Evolutionary conservation across 2,329 filamentous ascomycete species (phyloP).

Genomic region (Graphilbum ipis-grandicollis): DNA sequence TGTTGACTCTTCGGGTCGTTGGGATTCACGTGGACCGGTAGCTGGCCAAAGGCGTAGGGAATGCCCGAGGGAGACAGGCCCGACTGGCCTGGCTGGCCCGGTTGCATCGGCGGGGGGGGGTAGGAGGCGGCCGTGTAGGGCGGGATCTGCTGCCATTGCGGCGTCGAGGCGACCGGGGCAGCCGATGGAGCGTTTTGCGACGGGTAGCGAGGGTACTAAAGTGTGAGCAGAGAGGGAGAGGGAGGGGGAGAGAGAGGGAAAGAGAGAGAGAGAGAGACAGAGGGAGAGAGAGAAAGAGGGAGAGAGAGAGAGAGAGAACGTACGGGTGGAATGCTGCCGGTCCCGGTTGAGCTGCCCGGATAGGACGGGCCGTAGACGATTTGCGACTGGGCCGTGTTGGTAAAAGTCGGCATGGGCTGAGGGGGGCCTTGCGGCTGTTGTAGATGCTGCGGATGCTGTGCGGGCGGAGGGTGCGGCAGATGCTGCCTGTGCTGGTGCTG

Average conservation of each 20-base stretch:
- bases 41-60: slow-evolving; percentile 64
- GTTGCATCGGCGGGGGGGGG: slow-evolving; percentile 11
- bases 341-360: slow-evolving; percentile 25
- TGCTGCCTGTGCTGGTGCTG: slow-evolving; percentile 3
- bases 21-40: slow-evolving; percentile 52
- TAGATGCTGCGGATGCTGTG: no score
- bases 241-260: no score
- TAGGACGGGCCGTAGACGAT: slow-evolving; percentile 26
- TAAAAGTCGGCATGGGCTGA: slow-evolving; percentile 6
- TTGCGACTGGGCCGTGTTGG: slow-evolving; percentile 28
- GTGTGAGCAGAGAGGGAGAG: no score
- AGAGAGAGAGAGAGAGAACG: no score
- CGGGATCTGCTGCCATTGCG: slow-evolving; percentile 2
- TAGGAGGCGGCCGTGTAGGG: slow-evolving; percentile 14
- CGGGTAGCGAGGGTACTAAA: slow-evolving; percentile 16
- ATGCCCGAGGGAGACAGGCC: slow-evolving; percentile 16
- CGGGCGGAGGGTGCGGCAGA: no score
- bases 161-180: background rate
- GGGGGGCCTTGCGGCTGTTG: background rate
- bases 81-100: slow-evolving; percentile 4
- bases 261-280: no score
- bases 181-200: background rate
- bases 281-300: no score
- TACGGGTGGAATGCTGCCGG: slow-evolving; percentile 13
- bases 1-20: slow-evolving; percentile 62